Evolutionary conservation across 805 yeast genomes (phyloP).

Genomic region (Pichia scutulata): DNA sequence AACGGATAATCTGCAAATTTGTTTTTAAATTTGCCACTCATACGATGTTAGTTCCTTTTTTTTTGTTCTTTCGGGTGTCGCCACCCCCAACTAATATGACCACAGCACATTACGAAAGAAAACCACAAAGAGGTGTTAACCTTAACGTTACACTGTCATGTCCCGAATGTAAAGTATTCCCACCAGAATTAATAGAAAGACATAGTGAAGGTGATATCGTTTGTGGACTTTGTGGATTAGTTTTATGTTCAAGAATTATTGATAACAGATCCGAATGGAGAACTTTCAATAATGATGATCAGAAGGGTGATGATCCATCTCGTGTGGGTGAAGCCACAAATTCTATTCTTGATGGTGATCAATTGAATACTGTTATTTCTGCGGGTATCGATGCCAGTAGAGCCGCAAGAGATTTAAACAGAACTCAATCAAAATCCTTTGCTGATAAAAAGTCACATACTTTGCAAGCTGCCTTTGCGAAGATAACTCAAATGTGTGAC

Average conservation of each 20-base stretch:
- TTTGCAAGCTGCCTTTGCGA: constrained; percentile 79
- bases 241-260: constrained; percentile 82
- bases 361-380: constrained; percentile 87
- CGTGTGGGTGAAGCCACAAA: constrained; percentile 99
- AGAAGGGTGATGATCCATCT: constrained; percentile 95
- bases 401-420: constrained; percentile 79
- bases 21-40: neutral
- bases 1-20: neutral
- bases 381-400: constrained; percentile 79
- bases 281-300: constrained; percentile 95
- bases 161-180: constrained; percentile 93
- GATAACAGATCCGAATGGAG: constrained; percentile 98
- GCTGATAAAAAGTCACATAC: constrained; percentile 87
- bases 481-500: constrained; percentile 93
- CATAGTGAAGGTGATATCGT: constrained; percentile 97
- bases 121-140: constrained; percentile 52
- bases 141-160: constrained; percentile 84
- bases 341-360: constrained; percentile 85
- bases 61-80: neutral
- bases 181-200: constrained; percentile 91
- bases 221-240: constrained; percentile 96
- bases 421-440: constrained; percentile 80
- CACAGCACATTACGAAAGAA: constrained; percentile 8
- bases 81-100: constrained; percentile 5
- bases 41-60: neutral